Percentiles rank a stretch among this genome's conserved stretches.
Conservation (phyloP, 1,284 basidiomycete species). For the Wolfiporia cocos region DNA sequence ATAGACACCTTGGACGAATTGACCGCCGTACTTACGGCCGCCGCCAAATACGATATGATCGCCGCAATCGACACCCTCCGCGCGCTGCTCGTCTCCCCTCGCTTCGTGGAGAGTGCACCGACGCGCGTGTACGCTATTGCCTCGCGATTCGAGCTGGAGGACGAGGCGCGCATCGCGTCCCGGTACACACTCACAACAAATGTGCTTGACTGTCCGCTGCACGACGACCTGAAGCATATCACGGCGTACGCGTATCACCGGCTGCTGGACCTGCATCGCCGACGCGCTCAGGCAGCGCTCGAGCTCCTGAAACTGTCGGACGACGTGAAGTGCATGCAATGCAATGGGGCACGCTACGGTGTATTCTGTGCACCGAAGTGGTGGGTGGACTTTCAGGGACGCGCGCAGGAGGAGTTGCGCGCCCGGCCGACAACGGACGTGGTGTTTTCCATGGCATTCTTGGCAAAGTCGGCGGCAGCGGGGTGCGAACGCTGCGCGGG, state of each 20-base stretch:
- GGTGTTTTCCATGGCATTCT: constrained; percentile 55
- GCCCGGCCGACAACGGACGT: constrained; percentile 49
- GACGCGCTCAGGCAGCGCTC: constrained; percentile 42
- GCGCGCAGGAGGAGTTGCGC: constrained; percentile 50
- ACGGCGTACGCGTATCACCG: constrained; percentile 60
- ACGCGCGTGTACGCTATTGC: constrained; percentile 66
- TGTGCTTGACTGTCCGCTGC: constrained; percentile 46
- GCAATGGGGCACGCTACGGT: constrained; percentile 46
- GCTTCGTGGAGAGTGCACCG: constrained; percentile 42
- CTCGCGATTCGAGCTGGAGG: constrained; percentile 54
- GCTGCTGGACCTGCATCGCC: constrained; percentile 53
- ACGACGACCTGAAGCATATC: constrained; percentile 60
- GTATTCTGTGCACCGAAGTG: constrained; percentile 51
- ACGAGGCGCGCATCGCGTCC: constrained; percentile 35
- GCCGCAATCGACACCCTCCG: constrained; percentile 42
- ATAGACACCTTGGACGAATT: constrained; percentile 44
- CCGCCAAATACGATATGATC: constrained; percentile 59
- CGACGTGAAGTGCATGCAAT: constrained; percentile 59
- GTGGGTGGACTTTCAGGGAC: constrained; percentile 56
- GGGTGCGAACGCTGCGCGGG: constrained; percentile 55
- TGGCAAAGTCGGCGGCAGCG: constrained; percentile 43
- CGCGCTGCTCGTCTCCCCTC: constrained; percentile 41
- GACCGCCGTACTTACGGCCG: constrained; percentile 42
- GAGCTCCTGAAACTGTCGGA: constrained; percentile 39
- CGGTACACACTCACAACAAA: constrained; percentile 47